Conservation (phyloP, 176 grass and related monocot genomes). For the Pontederia paniculata region DNA sequence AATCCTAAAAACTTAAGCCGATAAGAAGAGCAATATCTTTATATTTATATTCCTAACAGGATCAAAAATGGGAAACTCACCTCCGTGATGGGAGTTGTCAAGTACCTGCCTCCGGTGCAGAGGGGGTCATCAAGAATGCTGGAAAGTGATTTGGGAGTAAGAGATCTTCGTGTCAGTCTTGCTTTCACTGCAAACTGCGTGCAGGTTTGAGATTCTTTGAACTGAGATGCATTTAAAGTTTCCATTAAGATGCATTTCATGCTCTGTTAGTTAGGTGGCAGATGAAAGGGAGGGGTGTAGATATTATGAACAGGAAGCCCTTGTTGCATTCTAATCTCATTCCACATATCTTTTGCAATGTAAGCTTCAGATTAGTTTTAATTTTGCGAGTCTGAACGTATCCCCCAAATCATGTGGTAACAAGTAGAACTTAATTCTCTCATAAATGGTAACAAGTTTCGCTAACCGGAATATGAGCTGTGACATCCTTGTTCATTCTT, state of each 20-base stretch:
- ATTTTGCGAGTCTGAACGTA: background rate
- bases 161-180: constrained; percentile 87
- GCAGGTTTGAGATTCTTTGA: constrained; percentile 42
- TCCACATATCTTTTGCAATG: background rate
- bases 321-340: background rate
- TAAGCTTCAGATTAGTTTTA: background rate
- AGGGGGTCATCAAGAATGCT: constrained; percentile 66
- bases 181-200: constrained; percentile 90
- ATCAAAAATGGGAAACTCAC: constrained; percentile 87
- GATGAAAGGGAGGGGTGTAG: constrained; percentile 76
- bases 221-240: constrained; percentile 1
- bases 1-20: no score
- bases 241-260: constrained; percentile 12
- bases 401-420: no score
- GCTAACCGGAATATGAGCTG: no score
- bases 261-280: constrained; percentile 47
- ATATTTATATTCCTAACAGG: no score
- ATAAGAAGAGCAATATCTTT: no score
- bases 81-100: constrained; percentile 87
- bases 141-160: constrained; percentile 86
- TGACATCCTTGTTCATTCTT: no score
- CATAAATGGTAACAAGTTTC: no score
- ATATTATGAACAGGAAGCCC: constrained; percentile 39
- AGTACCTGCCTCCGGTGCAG: constrained; percentile 91
- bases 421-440: no score